Evolutionary conservation across 2,329 filamentous ascomycete genomes (phyloP).

Genomic region (Sarocladiaceae sp.): DNA sequence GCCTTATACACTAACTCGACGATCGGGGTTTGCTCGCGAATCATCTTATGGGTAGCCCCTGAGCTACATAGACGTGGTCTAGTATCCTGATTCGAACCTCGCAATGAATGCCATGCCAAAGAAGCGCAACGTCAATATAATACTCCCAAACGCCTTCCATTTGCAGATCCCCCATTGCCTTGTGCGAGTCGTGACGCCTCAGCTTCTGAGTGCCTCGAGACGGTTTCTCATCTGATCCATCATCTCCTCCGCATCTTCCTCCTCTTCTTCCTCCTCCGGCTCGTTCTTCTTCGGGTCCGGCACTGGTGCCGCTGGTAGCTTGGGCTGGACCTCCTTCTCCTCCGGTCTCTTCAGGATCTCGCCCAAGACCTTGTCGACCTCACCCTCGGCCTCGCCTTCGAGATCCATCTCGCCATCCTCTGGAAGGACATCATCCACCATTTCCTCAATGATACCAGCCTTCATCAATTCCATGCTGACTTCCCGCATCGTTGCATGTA

Average conservation of each 20-base stretch:
- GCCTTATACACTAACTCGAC: too few species aligned
- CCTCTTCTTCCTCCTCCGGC: constrained; percentile 62
- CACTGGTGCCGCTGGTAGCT: constrained; percentile 51
- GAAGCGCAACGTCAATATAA: background rate
- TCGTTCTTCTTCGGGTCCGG: constrained; percentile 48
- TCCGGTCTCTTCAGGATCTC: constrained; percentile 77
- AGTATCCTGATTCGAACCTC: background rate
- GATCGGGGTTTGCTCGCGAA: too few species aligned
- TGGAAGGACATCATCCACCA: constrained; percentile 85
- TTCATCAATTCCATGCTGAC: constrained; percentile 84
- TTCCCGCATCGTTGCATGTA: constrained; percentile 86
- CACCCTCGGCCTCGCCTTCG: constrained; percentile 66
- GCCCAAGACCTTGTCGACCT: constrained; percentile 89
- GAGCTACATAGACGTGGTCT: too few species aligned
- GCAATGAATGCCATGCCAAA: constrained; percentile 5
- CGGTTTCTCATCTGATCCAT: constrained; percentile 92
- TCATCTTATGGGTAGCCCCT: too few species aligned
- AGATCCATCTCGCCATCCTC: constrained; percentile 66
- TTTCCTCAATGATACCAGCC: constrained; percentile 96
- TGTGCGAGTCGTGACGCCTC: background rate
- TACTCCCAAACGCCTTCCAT: background rate
- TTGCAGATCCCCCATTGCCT: background rate
- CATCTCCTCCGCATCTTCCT: constrained; percentile 84
- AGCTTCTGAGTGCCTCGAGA: constrained; percentile 64
- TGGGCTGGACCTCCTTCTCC: constrained; percentile 56